phyloP scores from a whole-genome alignment of 164 flowering plant genomes.

The Stephania japonica region DNA sequence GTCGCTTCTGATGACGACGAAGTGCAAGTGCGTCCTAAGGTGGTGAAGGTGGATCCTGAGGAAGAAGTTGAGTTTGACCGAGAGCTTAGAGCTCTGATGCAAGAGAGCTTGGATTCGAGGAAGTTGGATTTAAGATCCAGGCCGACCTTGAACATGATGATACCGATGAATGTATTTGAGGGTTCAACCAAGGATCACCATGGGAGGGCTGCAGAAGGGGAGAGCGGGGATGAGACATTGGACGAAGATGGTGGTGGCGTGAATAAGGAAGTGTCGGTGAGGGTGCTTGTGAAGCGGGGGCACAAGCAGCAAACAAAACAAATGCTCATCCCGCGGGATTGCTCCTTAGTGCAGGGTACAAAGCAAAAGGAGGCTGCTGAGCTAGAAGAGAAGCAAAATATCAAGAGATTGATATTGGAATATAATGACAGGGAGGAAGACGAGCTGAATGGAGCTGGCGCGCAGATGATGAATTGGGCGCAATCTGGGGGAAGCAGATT shows the following conservation, averaged over 20 bases:
- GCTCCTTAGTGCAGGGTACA: conserved; percentile 80
- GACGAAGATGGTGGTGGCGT: conserved; percentile 70
- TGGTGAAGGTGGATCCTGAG: conserved; percentile 58
- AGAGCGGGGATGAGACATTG: conserved; percentile 76
- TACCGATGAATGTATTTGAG: conserved; percentile 90
- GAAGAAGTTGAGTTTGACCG: conserved; percentile 85
- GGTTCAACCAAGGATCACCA: conserved; percentile 73
- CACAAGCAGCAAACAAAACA: conserved; percentile 88
- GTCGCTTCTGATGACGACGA: conserved; percentile 78
- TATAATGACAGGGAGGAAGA: conserved; percentile 96
- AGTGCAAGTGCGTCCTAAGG: conserved; percentile 75
- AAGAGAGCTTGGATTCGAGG: conserved; percentile 91
- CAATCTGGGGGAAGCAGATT: conserved; percentile 48
- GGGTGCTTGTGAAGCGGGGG: conserved; percentile 91
- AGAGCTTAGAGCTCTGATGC: conserved; percentile 80
- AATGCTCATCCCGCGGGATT: conserved; percentile 79
- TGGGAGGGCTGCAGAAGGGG: conserved; percentile 65
- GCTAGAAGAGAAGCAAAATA: conserved; percentile 91
- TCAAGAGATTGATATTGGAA: conserved; percentile 83
- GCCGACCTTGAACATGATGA: conserved; percentile 77
- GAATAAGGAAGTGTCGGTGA: conserved; percentile 66
- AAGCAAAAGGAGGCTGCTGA: conserved; percentile 97
- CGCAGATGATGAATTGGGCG: conserved; percentile 45
- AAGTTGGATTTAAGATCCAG: conserved; percentile 71
- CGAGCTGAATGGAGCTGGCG: conserved; percentile 60